These are phyloP conservation scores for Vaccinium vitisidaea DNA, from an alignment of 148 eudicot genomes.

Conservation along the genomic window DNA sequence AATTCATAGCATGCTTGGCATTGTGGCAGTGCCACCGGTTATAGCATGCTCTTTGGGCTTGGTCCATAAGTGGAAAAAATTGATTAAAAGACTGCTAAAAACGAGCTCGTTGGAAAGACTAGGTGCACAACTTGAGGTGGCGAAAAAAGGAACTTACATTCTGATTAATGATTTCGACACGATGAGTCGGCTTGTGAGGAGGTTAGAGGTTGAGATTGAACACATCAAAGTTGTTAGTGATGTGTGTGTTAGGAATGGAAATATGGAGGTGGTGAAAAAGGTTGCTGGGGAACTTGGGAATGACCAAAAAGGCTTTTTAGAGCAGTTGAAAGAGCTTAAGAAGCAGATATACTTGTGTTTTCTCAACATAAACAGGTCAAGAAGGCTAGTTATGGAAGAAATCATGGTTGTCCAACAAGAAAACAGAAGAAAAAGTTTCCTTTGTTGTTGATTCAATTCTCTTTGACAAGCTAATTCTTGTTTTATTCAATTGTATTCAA, in stretches of 20 bases:
- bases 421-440: not conserved
- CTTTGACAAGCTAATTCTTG: not conserved
- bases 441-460: not conserved
- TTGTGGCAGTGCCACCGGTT: slow-evolving; percentile 42
- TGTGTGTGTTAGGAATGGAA: slow-evolving; percentile 54
- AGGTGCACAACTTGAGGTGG: slow-evolving; percentile 55
- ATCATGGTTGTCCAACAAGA: slow-evolving; percentile 15
- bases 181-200: slow-evolving; percentile 55
- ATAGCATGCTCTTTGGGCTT: slow-evolving; percentile 23
- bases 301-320: slow-evolving; percentile 43
- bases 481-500: not conserved
- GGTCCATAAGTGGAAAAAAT: slow-evolving; percentile 16
- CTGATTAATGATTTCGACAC: slow-evolving; percentile 68
- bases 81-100: slow-evolving; percentile 4
- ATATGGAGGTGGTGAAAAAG: slow-evolving; percentile 49
- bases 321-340: slow-evolving; percentile 77
- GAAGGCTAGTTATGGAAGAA: slow-evolving; percentile 53
- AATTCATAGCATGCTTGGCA: slow-evolving; percentile 48
- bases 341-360: slow-evolving; percentile 66
- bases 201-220: slow-evolving; percentile 63
- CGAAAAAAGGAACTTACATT: slow-evolving; percentile 63
- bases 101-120: slow-evolving; percentile 26
- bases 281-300: slow-evolving; percentile 46
- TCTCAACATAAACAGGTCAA: slow-evolving; percentile 68
- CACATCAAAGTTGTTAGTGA: slow-evolving; percentile 44